Percentiles rank a stretch among this genome's conserved stretches.
Conservation (phyloP, 257 asterid species). For the Voacanga thouarsii region DNA sequence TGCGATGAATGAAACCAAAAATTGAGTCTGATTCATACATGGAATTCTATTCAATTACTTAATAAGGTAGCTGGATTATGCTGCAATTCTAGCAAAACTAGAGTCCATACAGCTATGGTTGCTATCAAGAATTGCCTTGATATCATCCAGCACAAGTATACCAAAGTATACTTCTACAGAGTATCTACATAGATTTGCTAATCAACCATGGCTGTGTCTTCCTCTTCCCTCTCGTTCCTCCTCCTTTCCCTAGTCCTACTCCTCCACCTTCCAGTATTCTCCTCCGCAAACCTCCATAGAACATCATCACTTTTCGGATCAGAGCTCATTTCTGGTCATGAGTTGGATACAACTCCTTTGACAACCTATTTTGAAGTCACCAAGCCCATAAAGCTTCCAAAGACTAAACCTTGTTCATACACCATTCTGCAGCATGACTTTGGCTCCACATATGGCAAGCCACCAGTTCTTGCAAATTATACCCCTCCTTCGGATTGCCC, state of each 20-base stretch:
- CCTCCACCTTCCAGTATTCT: conserved; percentile 22
- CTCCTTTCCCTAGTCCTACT: conserved; percentile 17
- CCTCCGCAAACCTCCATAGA: conserved; percentile 32
- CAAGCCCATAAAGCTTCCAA: conserved; percentile 48
- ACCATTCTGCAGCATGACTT: conserved; percentile 53
- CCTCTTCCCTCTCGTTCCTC: conserved; percentile 15
- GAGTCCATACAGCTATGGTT: too few species aligned
- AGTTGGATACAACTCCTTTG: conserved; percentile 21
- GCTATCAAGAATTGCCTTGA: too few species aligned
- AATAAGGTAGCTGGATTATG: too few species aligned
- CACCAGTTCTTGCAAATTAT: conserved; percentile 48
- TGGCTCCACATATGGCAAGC: conserved; percentile 46
- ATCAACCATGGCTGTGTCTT: conserved; percentile 20
- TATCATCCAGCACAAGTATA: not conserved
- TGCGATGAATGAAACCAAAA: too few species aligned
- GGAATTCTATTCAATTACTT: too few species aligned
- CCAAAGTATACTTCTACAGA: not conserved
- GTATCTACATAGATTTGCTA: not conserved
- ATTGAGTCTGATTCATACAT: too few species aligned
- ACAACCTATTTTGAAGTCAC: conserved; percentile 60
- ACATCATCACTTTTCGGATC: conserved; percentile 23
- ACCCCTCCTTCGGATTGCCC: conserved; percentile 48
- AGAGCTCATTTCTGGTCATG: conserved; percentile 9
- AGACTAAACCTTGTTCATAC: conserved; percentile 44
- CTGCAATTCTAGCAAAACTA: too few species aligned